Percentiles rank a stretch among this genome's conserved stretches.
Evolutionary conservation across 2,329 filamentous ascomycete species (phyloP).

Genomic region (Boeremia exigua): DNA sequence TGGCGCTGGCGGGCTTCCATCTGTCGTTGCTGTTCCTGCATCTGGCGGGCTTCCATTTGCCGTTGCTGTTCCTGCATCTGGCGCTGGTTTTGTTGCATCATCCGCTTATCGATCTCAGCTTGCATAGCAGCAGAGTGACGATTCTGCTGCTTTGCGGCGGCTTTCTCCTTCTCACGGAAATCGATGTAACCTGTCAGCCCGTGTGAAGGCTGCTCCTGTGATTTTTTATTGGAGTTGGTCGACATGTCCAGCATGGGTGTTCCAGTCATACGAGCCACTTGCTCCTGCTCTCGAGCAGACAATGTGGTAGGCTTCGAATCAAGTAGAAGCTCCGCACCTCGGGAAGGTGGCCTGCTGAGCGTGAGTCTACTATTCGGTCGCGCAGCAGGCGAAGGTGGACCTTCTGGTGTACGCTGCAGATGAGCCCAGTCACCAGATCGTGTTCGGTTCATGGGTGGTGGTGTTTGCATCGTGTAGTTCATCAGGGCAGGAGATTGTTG

Average conservation of each 20-base stretch:
- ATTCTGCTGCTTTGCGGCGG: slow-evolving; percentile 40
- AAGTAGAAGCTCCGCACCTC: slow-evolving; percentile 62
- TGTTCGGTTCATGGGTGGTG: slow-evolving; percentile 52
- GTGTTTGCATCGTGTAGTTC: slow-evolving; percentile 63
- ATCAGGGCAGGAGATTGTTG: slow-evolving; percentile 52
- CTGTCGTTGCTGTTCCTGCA: slow-evolving; percentile 36
- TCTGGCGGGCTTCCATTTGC: slow-evolving; percentile 35
- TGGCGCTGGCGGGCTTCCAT: slow-evolving; percentile 34
- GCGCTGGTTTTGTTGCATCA: slow-evolving; percentile 39
- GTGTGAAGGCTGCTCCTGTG: slow-evolving; percentile 51
- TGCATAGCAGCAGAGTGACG: slow-evolving; percentile 43
- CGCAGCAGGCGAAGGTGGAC: slow-evolving; percentile 24
- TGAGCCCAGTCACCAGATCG: slow-evolving; percentile 55
- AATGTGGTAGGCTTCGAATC: slow-evolving; percentile 65
- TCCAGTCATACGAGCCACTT: slow-evolving; percentile 82
- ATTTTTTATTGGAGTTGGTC: slow-evolving; percentile 52
- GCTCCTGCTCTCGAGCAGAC: slow-evolving; percentile 87
- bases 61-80: slow-evolving; percentile 40
- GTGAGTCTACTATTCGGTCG: slow-evolving; percentile 41
- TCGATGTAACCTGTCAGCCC: slow-evolving; percentile 80
- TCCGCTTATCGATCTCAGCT: slow-evolving; percentile 45
- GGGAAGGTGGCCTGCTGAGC: slow-evolving; percentile 59
- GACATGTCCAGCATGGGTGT: slow-evolving; percentile 75
- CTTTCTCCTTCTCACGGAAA: slow-evolving; percentile 76
- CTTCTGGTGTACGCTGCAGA: slow-evolving; percentile 39